Base-by-base conservation (phyloP, 257 asterid species). In the Plectranthus barbatus region DNA sequence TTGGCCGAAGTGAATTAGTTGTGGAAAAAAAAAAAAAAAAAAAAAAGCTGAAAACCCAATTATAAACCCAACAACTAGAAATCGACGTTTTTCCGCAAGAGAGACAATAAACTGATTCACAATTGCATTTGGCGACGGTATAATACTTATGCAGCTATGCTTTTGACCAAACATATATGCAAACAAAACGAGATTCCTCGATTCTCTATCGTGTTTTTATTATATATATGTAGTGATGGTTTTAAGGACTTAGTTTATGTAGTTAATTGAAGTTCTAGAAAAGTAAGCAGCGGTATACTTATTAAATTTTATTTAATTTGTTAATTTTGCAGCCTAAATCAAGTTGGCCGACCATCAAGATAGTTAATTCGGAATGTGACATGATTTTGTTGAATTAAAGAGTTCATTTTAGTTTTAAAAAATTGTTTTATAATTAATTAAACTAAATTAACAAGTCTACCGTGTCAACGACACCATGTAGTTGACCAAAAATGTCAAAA, bases 11-110 rank as follows among this genome's bases (percentile, higher is more conserved):
- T 23, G 40, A 48, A 44, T 51, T 14, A 62, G 20, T 57, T n/a
- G n/a, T n/a, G n/a, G n/a, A n/a, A 31, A 36, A 58, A 59, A 60
- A 33, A 58, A 56, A 59, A 21, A 9, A 47, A 58, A 13, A 29
- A 50, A 54, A 21, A 42, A 46, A 59, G 64, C 19, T 36, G 46
- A 48, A 12, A 40, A 42, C 70, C 67, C 45, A 57, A 66, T 71
- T 73, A 59, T 76, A 84, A 78, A 81, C 56, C 44, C 62, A 67
- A 57, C 80, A 71, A 53, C 41, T 24, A 19, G 67, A 60, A 55
- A 67, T 24, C 61, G 47, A 26, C 68, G n/a, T 55, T 65, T 37
- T 5, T 37, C 60, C 63, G 44, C 64, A 66, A 48, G 66, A 48
- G 72, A 60, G 80, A 67, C 76, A 74, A 37, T 50, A 24, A 34